Evolutionary conservation across 768 basidiomycete species (phyloP), one percentile per base, ranked within the genome.

Genomic region (Tricholoma terreum): DNA sequence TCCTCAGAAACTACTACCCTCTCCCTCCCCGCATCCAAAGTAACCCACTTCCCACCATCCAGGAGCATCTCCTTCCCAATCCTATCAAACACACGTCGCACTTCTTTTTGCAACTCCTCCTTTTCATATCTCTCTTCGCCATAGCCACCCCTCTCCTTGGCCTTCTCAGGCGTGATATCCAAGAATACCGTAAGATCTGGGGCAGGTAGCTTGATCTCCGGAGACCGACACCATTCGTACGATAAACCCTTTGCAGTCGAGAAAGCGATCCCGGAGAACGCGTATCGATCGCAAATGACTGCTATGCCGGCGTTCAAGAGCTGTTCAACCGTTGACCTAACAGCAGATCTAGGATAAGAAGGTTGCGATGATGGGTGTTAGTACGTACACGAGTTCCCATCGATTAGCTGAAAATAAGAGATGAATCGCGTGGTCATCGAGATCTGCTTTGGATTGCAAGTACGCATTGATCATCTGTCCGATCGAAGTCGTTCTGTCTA

Each of bases 221-320:
- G 94, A 1, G 85, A 76, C 50, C 84, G 80, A 69, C 94, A 96
- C 91, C 92, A 99, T 14, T 83, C 79, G 62, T 87, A 89, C 0
- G 87, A 76, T 50, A 96, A 80, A 10, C 78, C 77, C 62, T 89
- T 87, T 15, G 86, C 77, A 1, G 82, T 80, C 12, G 87, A 88
- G 70, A 98, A 98, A 1, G 93, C 94, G 61, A 94, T 87, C 0
- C 96, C 96, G 2, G 95, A 98, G 73, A 98, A 98, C 1, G 94
- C 92, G 69, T 98, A 99, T 42, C 97, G 82, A 69, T 98, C 96
- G 65, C 91, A 93, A 45, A 99, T 73, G 66, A 99, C 76, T 0
- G 84, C 82, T 3, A 84, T 89, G 0, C 94, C 93, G 0, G 75
- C 66, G 0, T 70, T 70, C 2, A 97, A 77, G 21, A 83, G 73